phyloP scores from a whole-genome alignment of 1,284 basidiomycete genomes.

The Sphagnurus paluster region DNA sequence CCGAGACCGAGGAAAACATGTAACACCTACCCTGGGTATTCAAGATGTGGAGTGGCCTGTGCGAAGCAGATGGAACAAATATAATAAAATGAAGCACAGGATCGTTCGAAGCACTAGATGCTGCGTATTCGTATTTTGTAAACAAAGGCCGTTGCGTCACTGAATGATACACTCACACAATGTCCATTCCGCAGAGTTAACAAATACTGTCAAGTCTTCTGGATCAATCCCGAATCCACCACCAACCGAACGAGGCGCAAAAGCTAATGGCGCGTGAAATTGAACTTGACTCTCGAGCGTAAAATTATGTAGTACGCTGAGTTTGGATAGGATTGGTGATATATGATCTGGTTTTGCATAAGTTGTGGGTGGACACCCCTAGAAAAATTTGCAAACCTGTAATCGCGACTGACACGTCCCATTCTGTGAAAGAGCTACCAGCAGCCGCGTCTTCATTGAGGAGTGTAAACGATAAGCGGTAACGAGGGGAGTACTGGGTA shows the following conservation, averaged over 20 bases:
- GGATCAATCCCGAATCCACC: conserved; percentile 62
- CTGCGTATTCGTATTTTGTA: conserved; percentile 35
- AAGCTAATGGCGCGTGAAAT: conserved; percentile 87
- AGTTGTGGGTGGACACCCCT: not conserved
- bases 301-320: conserved; percentile 81
- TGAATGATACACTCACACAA: conserved; percentile 57
- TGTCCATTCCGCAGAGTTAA: conserved; percentile 96
- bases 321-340: conserved; percentile 58
- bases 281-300: conserved; percentile 94
- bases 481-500: conserved; percentile 75
- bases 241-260: conserved; percentile 56
- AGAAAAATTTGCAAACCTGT: conserved; percentile 46
- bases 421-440: conserved; percentile 61
- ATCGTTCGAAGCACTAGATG: conserved; percentile 83
- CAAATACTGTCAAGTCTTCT: conserved; percentile 86
- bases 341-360: conserved; percentile 65
- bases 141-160: not conserved
- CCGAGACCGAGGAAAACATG: conserved; percentile 6
- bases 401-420: conserved; percentile 73
- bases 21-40: conserved; percentile 49
- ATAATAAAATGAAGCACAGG: conserved; percentile 92
- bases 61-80: conserved; percentile 77
- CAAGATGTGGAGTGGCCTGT: conserved; percentile 69
- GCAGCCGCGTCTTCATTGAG: conserved; percentile 84
- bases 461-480: conserved; percentile 80